phyloP scores from a whole-genome alignment of 192 early-diverging fungal species.

The Chytriomyces sp. region DNA sequence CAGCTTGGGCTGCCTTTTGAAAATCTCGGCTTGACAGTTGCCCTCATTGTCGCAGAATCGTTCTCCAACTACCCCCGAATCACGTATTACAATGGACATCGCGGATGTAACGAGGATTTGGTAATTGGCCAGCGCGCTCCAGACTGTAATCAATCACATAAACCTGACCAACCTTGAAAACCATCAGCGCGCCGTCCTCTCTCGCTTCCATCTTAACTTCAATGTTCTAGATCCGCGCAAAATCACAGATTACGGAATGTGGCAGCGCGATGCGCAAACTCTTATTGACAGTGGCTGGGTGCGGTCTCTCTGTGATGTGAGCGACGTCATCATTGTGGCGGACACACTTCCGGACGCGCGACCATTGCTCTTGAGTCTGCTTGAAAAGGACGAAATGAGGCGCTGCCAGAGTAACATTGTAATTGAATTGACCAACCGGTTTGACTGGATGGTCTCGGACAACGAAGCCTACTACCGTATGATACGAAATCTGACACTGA shows the following conservation, averaged over 20 bases:
- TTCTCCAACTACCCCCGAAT: slow-evolving; percentile 16
- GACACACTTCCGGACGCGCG: slow-evolving; percentile 26
- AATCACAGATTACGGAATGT: slow-evolving; percentile 11
- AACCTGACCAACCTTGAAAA: no score
- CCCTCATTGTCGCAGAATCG: no score
- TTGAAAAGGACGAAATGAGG: background rate
- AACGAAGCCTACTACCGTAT: background rate
- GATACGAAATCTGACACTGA: background rate
- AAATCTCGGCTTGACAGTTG: no score
- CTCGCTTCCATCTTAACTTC: slow-evolving; percentile 14
- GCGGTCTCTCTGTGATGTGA: background rate
- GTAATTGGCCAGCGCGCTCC: no score
- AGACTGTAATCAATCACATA: no score
- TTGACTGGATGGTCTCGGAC: slow-evolving; percentile 13
- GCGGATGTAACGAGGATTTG: slow-evolving; percentile 24
- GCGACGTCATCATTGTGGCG: slow-evolving; percentile 22
- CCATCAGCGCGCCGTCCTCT: slow-evolving; percentile 11
- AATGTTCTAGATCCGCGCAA: slow-evolving; percentile 16
- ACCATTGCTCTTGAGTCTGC: background rate
- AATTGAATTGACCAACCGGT: slow-evolving; percentile 26
- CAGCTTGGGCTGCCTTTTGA: no score
- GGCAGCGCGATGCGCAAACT: background rate
- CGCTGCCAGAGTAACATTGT: background rate
- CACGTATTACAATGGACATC: slow-evolving; percentile 17
- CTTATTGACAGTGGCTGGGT: slow-evolving; percentile 17